phyloP scores from a whole-genome alignment of 441 rosid species.

The Pelargonium cotyledonis region DNA sequence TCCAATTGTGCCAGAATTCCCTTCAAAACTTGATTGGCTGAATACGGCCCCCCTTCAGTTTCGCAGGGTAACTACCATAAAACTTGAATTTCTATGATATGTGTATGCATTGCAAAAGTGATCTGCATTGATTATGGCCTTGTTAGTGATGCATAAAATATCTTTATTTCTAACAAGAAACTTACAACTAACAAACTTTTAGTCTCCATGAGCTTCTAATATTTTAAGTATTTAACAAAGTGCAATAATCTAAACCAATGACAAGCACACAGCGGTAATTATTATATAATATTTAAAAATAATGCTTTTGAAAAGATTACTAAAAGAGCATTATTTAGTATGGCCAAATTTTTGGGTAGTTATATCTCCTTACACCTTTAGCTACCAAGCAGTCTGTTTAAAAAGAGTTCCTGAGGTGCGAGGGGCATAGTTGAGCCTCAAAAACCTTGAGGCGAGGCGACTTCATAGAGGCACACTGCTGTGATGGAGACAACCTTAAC shows the following conservation, averaged over 20 bases:
- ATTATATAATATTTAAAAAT: background rate
- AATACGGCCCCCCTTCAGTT: constrained; percentile 87
- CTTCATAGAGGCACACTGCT: too few species aligned
- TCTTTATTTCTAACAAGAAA: constrained; percentile 7
- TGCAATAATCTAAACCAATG: background rate
- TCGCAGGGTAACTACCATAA: constrained; percentile 43
- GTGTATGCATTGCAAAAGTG: background rate
- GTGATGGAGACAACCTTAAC: too few species aligned
- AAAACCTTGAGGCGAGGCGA: too few species aligned
- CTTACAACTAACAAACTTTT: background rate
- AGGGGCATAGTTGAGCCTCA: too few species aligned
- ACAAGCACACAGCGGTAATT: background rate
- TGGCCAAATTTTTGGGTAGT: too few species aligned
- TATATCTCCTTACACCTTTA: too few species aligned
- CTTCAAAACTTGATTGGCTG: constrained; percentile 81
- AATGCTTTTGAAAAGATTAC: background rate
- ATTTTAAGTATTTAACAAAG: background rate
- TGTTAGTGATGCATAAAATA: background rate
- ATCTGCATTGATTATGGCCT: background rate
- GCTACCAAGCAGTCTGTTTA: too few species aligned
- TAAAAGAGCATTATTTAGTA: background rate
- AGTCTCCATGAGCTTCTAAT: background rate
- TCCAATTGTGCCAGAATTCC: constrained; percentile 74
- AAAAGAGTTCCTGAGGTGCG: too few species aligned
- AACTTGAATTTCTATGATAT: constrained; percentile 5